A percentile compares a stretch with the other conserved stretches of the same genome.
Evolutionary conservation across 1,284 basidiomycete genomes (phyloP).

Genomic region (Ceraceosorus guamensis): DNA sequence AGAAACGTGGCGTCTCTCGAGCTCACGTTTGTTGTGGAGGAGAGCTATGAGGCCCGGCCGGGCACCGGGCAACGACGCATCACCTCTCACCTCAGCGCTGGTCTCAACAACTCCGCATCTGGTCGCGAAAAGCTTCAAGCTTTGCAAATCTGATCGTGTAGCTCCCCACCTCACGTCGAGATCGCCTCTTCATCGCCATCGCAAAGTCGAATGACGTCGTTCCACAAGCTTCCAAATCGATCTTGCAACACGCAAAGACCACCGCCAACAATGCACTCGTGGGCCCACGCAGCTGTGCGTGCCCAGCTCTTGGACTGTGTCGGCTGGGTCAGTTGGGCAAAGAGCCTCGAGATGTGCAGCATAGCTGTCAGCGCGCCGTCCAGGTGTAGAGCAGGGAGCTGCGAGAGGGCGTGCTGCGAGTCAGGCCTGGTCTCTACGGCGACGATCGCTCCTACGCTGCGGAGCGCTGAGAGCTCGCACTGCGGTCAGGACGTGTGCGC

Average conservation of each 20-base stretch:
- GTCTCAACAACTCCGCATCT: too few species aligned
- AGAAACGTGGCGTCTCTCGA: too few species aligned
- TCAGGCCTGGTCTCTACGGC: slow-evolving; percentile 6
- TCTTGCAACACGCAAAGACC: slow-evolving; percentile 32
- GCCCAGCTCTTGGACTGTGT: background rate
- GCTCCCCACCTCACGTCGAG: too few species aligned
- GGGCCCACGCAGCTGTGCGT: slow-evolving; percentile 28
- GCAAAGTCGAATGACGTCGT: too few species aligned
- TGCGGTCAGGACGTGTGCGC: background rate
- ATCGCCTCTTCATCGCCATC: too few species aligned
- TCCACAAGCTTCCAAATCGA: slow-evolving; percentile 11
- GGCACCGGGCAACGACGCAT: too few species aligned
- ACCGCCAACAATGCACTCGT: slow-evolving; percentile 40
- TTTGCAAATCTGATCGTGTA: too few species aligned
- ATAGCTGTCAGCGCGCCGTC: slow-evolving; percentile 33
- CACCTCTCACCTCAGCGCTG: too few species aligned
- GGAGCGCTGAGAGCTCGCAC: slow-evolving; percentile 18
- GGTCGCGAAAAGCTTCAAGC: too few species aligned
- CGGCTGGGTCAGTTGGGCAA: background rate
- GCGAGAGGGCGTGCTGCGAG: slow-evolving; percentile 8
- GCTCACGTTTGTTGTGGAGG: too few species aligned
- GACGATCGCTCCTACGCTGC: slow-evolving; percentile 13
- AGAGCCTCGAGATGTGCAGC: slow-evolving; percentile 8
- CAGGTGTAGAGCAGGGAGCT: slow-evolving; percentile 31
- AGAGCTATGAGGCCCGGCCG: too few species aligned